These are phyloP conservation scores for Hsuehochloa calcarea DNA, from an alignment of 176 grass and related monocot genomes.

Conservation along the genomic window DNA sequence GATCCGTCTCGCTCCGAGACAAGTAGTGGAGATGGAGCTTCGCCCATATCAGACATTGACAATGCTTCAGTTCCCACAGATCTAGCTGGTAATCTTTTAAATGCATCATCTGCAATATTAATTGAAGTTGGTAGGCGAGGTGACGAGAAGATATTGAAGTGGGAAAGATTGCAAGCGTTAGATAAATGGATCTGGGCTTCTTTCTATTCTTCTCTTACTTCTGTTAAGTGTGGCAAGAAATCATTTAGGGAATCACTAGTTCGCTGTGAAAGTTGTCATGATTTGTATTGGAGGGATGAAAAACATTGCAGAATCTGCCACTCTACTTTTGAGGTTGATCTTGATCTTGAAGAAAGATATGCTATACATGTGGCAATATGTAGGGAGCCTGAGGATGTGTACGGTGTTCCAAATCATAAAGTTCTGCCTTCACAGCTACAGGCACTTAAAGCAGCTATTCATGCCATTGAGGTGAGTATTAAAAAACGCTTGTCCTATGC, in stretches of 20 bases:
- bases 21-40: constrained; percentile 71
- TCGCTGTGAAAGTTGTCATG: constrained; percentile 80
- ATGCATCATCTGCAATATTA: constrained; percentile 45
- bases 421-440: constrained; percentile 78
- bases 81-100: constrained; percentile 39
- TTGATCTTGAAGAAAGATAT: constrained; percentile 97
- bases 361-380: constrained; percentile 78
- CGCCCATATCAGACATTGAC: constrained; percentile 82
- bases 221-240: constrained; percentile 60
- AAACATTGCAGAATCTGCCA: constrained; percentile 98
- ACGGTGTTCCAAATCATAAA: constrained; percentile 64
- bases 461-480: constrained; percentile 83
- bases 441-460: constrained; percentile 85
- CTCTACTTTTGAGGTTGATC: constrained; percentile 86
- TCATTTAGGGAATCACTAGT: constrained; percentile 73
- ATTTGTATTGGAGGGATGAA: constrained; percentile 98
- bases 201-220: constrained; percentile 65
- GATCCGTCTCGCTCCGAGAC: constrained; percentile 50
- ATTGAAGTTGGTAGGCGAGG: constrained; percentile 66
- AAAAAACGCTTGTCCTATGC: background rate
- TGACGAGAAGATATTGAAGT: constrained; percentile 64
- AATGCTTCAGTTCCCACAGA: constrained; percentile 40
- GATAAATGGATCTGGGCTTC: constrained; percentile 91
- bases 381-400: constrained; percentile 51
- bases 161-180: constrained; percentile 66